Conservation (phyloP, 805 yeast genomes). For the Ogataea glucozyma region DNA sequence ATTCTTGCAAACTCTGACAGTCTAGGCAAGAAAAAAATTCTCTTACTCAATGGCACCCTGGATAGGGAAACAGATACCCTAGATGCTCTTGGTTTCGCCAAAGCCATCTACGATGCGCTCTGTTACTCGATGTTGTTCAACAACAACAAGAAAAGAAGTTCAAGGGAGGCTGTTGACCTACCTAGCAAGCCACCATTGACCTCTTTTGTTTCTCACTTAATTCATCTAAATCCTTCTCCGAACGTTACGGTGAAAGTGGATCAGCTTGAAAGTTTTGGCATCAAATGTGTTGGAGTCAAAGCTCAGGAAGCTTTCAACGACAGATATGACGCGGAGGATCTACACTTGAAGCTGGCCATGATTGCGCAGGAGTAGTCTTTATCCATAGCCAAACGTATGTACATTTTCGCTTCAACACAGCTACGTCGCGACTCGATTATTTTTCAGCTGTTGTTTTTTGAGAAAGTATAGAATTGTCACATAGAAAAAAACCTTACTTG, state of each 20-base stretch:
- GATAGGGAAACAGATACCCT: constrained; percentile 82
- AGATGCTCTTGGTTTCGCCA: constrained; percentile 58
- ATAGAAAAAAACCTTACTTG: not conserved
- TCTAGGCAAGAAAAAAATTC: constrained; percentile 44
- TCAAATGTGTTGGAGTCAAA: constrained; percentile 47
- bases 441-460: not conserved
- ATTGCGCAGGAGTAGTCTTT: constrained; percentile 2
- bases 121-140: constrained; percentile 46
- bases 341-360: constrained; percentile 26
- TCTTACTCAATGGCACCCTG: constrained; percentile 68
- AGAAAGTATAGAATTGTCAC: not conserved
- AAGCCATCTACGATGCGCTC: constrained; percentile 56
- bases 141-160: constrained; percentile 13
- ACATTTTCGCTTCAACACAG: not conserved
- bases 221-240: constrained; percentile 50
- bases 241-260: constrained; percentile 51
- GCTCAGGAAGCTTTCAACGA: constrained; percentile 26
- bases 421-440: not conserved
- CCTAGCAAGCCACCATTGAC: constrained; percentile 37
- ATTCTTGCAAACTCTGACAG: constrained; percentile 31
- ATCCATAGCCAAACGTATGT: not conserved
- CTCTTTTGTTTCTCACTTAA: constrained; percentile 60
- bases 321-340: constrained; percentile 44
- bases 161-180: constrained; percentile 5
- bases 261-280: constrained; percentile 42